Evolutionary conservation across 768 basidiomycete genomes (phyloP), one percentile per base, ranked within the genome.

Genomic region (Auriscalpium microsporum): DNA sequence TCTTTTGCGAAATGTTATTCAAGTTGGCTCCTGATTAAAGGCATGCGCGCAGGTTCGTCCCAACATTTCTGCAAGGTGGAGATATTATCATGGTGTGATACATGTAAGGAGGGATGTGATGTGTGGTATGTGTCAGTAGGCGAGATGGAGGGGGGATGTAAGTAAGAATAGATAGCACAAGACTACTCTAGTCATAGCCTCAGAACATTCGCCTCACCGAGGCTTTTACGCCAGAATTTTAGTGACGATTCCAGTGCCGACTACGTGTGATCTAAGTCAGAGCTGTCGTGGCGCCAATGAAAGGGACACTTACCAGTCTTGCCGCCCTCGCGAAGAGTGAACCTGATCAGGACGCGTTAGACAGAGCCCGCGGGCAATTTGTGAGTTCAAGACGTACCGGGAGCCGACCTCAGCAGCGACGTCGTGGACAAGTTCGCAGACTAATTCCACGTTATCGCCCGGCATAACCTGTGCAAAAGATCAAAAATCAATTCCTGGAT

Each of bases 371-470:
- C 13, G 40, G 38, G 28, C 36, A 28, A 38, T 21, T 33, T 19
- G 44, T 10, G 14, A 4, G 10, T 11, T 36, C 46, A 47, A 35
- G 28, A 61, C 65, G 62, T 62, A 76, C 83, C 94, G 83, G 57
- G 86, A 84, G 52, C 95, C 93, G 59, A 83, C 78, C 71, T 97
- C 95, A 45, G 89, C 80, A 21, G 93, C 93, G 58, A 96, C 85
- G 65, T 94, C 91, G 64, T 85, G 83, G 23, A 86, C 78, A 38
- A 97, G 79, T 28, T 80, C 75, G 67, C 90, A 91, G 53, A 90
- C 77, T 77, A 98, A 85, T 72, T 96, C 94, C 53, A 98, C 86
- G 65, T 95, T 95, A 75, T 98, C 95, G 58, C 95, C 95, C 49
- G 95, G 95, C 91, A 96, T 94, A 62, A 97, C 84, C 84, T 89